Evolutionary conservation across 116 monocot genomes (phyloP).

Genomic region (Thalassia testudinum): DNA sequence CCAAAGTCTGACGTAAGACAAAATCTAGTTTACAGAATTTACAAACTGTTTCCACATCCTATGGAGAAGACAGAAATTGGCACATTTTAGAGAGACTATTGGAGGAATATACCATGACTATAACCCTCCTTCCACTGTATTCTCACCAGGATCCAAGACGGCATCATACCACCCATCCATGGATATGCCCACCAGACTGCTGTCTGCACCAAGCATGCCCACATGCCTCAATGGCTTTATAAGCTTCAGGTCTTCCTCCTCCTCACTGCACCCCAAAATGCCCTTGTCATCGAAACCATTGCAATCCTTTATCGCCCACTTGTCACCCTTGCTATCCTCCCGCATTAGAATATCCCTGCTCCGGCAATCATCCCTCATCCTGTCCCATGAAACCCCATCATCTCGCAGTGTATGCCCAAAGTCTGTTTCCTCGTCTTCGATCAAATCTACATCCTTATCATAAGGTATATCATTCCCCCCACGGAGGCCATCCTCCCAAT

Average conservation of each 20-base stretch:
- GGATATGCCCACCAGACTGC: slow-evolving; percentile 48
- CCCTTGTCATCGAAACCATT: slow-evolving; percentile 83
- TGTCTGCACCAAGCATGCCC: slow-evolving; percentile 33
- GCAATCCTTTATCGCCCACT: slow-evolving; percentile 84
- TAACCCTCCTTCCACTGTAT: slow-evolving; percentile 44
- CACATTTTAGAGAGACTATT: slow-evolving; percentile 3
- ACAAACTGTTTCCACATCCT: slow-evolving; percentile 14
- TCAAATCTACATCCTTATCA: slow-evolving; percentile 47
- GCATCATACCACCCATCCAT: slow-evolving; percentile 74
- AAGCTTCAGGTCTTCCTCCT: slow-evolving; percentile 55
- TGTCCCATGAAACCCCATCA: slow-evolving; percentile 56
- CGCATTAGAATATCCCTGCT: slow-evolving; percentile 48
- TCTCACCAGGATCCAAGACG: slow-evolving; percentile 63
- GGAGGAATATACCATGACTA: slow-evolving; percentile 51
- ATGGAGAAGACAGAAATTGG: slow-evolving; percentile 1
- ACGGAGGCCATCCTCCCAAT: slow-evolving; percentile 47
- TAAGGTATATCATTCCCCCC: slow-evolving; percentile 38
- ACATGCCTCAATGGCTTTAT: slow-evolving; percentile 73
- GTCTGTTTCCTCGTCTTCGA: slow-evolving; percentile 63
- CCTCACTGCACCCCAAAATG: slow-evolving; percentile 39
- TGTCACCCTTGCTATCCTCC: slow-evolving; percentile 65
- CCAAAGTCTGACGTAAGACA: too few relatives aligned
- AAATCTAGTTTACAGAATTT: slow-evolving; percentile 47
- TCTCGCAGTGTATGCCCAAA: slow-evolving; percentile 48
- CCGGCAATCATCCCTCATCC: slow-evolving; percentile 41